Base-by-base conservation (phyloP, 163 green algal species). In the Scenedesmus sp. region DNA sequence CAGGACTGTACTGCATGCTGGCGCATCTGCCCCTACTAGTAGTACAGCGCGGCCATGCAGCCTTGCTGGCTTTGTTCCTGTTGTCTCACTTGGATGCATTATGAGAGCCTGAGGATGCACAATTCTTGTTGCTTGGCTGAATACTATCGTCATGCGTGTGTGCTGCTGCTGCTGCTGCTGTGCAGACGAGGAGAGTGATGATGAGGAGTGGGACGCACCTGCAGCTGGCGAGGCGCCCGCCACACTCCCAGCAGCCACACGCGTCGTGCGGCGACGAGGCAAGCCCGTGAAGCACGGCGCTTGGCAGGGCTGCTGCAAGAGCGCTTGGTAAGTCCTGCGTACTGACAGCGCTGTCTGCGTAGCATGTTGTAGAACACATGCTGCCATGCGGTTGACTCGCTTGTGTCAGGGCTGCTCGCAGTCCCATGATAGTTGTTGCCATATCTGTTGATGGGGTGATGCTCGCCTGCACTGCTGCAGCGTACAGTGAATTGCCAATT, bases 281-380 rank as follows among this genome's bases (percentile, higher is more conserved):
- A 77, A 76, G 60, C 74, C 87, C 10, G 18, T 87, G 76, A 52
- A 79, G 76, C 87, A 55, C 5, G 76, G 87, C 9, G 87, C 87
- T 12, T 91, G 87, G 87, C 66, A 87, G 57, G 87, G 87, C n/a
- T 91, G 87, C 76, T 46, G 13, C 10, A 91, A 91, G 76, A 91
- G 87, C 79, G 76, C 87, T 3, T 81, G 57, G 87, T 91, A 55
- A 91, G 87, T 23, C 55, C 52, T 20, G 16, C 55, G 20, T 73
- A 8, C 1, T 79, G 70, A 23, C 70, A 52, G 3, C 46, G 23
- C 23, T 79, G 70, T 79, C 0, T 4, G 6, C 5, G 70, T 23
- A 52, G 70, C 70, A 52, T 79, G 10, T 52, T 52, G 70, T 64
- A 10, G 34, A 46, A 46, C 34, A 46, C 34, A 46, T 64, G 9